phyloP scores from a whole-genome alignment of 2,329 filamentous ascomycete genomes.

The Cytospora piceae region DNA sequence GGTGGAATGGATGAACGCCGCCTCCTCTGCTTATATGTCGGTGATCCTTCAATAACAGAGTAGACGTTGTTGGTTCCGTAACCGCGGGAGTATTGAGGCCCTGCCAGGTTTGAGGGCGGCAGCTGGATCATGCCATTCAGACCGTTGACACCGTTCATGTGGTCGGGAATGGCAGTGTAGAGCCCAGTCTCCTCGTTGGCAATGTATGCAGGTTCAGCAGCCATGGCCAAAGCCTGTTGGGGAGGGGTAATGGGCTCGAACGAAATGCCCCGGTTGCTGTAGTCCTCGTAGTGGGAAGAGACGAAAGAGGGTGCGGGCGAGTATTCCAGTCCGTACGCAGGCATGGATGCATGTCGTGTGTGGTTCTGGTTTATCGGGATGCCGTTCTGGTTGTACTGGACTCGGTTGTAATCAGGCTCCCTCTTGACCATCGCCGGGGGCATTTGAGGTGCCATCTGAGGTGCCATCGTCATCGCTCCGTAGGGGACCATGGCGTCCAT shows the following conservation, averaged over 20 bases:
- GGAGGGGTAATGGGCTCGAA: slow-evolving; percentile 97
- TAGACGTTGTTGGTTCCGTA: slow-evolving; percentile 81
- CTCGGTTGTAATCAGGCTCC: slow-evolving; percentile 79
- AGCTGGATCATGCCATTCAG: slow-evolving; percentile 91
- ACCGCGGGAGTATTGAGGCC: slow-evolving; percentile 76
- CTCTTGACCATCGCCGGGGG: slow-evolving; percentile 81
- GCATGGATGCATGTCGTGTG: slow-evolving; percentile 98
- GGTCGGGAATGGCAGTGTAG: slow-evolving; percentile 92
- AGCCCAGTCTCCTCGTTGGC: slow-evolving; percentile 96
- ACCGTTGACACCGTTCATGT: slow-evolving; percentile 70
- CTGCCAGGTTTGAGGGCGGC: slow-evolving; percentile 81
- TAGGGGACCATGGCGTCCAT: slow-evolving; percentile 78
- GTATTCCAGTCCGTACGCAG: slow-evolving; percentile 91
- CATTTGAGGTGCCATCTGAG: slow-evolving; percentile 68
- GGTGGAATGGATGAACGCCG: slow-evolving; percentile 91
- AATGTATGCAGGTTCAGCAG: slow-evolving; percentile 92
- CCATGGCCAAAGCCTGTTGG: slow-evolving; percentile 81
- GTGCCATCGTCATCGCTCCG: slow-evolving; percentile 70
- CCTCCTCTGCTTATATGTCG: slow-evolving; percentile 96
- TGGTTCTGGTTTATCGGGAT: slow-evolving; percentile 81
- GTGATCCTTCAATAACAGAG: slow-evolving; percentile 95
- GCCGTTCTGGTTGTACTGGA: slow-evolving; percentile 92
- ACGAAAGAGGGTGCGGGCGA: slow-evolving; percentile 97
- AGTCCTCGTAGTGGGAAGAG: slow-evolving; percentile 98
- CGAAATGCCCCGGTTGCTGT: slow-evolving; percentile 92